phyloP scores from a whole-genome alignment of 495 filamentous ascomycete species.

The Pseudevernia furfuracea region DNA sequence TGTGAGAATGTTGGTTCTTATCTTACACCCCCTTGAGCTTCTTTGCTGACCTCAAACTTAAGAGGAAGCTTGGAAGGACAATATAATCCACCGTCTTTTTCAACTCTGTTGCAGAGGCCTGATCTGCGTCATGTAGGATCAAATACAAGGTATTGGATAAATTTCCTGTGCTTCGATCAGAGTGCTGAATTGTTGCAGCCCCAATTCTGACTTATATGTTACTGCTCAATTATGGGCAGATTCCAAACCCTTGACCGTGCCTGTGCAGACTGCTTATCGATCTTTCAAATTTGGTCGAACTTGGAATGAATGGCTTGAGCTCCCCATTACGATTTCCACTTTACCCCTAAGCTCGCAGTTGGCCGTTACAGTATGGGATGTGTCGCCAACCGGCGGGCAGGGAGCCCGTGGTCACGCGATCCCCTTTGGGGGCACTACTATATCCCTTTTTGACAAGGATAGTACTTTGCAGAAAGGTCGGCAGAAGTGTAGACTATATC shows the following conservation, averaged over 20 bases:
- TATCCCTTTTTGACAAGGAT: conserved; percentile 83
- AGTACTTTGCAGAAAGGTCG: conserved; percentile 83
- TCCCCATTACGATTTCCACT: conserved; percentile 75
- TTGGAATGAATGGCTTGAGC: conserved; percentile 94
- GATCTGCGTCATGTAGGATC: conserved; percentile 81
- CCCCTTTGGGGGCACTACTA: conserved; percentile 90
- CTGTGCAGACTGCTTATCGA: conserved; percentile 86
- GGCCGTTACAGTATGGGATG: conserved; percentile 92
- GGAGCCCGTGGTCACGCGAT: conserved; percentile 63
- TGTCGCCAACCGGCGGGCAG: conserved; percentile 66
- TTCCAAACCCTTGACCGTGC: conserved; percentile 87
- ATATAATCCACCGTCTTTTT: conserved; percentile 69
- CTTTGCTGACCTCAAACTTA: conserved; percentile 16
- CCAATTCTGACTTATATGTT: conserved; percentile 80
- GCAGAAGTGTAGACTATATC: conserved; percentile 82
- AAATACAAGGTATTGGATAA: conserved; percentile 46
- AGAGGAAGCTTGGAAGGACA: conserved; percentile 84
- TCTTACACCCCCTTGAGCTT: not conserved
- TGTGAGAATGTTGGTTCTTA: conserved; percentile 63
- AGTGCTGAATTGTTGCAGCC: conserved; percentile 33
- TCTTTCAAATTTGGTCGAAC: conserved; percentile 68
- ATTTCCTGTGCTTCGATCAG: not conserved
- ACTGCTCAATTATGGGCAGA: conserved; percentile 93
- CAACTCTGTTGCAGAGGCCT: conserved; percentile 65
- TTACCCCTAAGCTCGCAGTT: conserved; percentile 73